phyloP scores from a whole-genome alignment of 129 eudicot genomes.

The Flaveria brownii region DNA sequence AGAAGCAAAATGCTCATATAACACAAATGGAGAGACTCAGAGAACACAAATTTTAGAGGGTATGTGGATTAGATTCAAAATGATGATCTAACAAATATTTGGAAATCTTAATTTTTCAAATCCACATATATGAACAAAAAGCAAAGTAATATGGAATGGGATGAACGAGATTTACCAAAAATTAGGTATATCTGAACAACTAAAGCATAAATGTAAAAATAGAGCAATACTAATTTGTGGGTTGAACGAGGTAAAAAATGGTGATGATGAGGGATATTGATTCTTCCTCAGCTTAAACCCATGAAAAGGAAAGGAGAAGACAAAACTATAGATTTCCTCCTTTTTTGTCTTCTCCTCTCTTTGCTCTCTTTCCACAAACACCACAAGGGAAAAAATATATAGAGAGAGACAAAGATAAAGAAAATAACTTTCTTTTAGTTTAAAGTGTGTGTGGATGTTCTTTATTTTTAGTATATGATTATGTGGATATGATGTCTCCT shows the following conservation, averaged over 20 bases:
- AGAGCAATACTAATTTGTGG: conserved; percentile 13
- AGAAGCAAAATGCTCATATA: conserved; percentile 16
- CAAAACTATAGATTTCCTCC: background rate
- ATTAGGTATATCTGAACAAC: conserved; percentile 23
- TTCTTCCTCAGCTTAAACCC: conserved; percentile 3
- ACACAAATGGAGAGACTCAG: background rate
- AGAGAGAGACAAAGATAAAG: background rate
- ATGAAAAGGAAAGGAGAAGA: conserved; percentile 29
- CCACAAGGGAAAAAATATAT: background rate
- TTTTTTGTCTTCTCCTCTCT: conserved; percentile 20
- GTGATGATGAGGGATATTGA: conserved; percentile 28
- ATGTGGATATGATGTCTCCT: conserved; percentile 13
- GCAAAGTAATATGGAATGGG: conserved; percentile 13
- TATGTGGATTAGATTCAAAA: background rate
- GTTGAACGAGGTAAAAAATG: background rate
- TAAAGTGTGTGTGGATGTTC: conserved; percentile 19
- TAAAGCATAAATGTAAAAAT: conserved; percentile 9
- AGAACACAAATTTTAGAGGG: background rate
- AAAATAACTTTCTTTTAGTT: background rate
- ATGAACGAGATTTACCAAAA: conserved; percentile 27
- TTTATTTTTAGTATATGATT: conserved; percentile 8
- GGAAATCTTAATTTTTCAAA: background rate
- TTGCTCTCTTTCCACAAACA: background rate
- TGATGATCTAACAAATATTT: background rate
- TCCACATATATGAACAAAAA: background rate